Base-by-base conservation (phyloP, 2,329 filamentous ascomycete species). In the Beauveria sp. region DNA sequence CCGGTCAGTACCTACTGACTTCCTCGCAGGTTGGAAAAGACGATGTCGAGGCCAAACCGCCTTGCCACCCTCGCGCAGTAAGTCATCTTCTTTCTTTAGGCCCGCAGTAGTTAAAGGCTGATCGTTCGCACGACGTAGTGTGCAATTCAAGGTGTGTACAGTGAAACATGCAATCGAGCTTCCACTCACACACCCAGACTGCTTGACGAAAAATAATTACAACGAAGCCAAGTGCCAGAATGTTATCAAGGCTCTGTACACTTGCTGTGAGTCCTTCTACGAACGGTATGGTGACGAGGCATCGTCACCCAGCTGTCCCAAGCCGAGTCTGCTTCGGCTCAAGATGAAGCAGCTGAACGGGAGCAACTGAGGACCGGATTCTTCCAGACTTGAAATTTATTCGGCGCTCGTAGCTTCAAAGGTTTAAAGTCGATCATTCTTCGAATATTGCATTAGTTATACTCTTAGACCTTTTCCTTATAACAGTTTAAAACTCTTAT, bases 261-360 rank as follows among this genome's bases (percentile, higher is more conserved):
- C 95, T 68, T 99, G 95, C 76, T 99, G 95, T 75, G 87, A 93
- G 69, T 83, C 85, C 14, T 96, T 98, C 73, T 98, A 99, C 76
- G 78, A 88, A 68, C 82, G 84, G 62, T 84, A 90, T 63, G 93
- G 95, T 18, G 88, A 96, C 61, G 77, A 86, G 26, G 92, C 90
- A 38, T 86, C 82, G 48, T 89, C 88, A 2, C 85, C 87, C 22
- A 95, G 90, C 77, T 99, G 95, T 71, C 95, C 95, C 0, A 93
- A 93, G 72, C 84, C 90, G 8, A 84, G 81, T 66, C 78, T 97
- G 62, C 78, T 99, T 62, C 85, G 85, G 72, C 77, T 97, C 66
- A 97, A 96, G 76, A 86, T 96, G 79, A 88, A 89, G 79, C 93
- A 96, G 74, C 80, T 86, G 64, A 80, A 81, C 51, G 73, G 75